These are phyloP conservation scores for Fusarium abutilonis DNA, from an alignment of 2,329 filamentous ascomycete genomes.

Conservation along the genomic window DNA sequence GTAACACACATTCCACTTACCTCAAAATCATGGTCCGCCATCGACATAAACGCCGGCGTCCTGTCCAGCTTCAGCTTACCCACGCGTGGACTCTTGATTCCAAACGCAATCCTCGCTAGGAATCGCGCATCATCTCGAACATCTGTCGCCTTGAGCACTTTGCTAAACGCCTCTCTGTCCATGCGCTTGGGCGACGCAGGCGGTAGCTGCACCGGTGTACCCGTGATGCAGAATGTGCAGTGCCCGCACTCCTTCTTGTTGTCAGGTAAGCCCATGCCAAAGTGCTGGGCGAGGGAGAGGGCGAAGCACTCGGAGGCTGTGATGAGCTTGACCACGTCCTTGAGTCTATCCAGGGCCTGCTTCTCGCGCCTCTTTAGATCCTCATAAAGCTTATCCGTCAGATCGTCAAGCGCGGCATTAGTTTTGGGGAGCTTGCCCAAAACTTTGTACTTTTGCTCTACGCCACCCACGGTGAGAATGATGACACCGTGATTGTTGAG, in stretches of 20 bases:
- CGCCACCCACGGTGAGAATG: slow-evolving; percentile 61
- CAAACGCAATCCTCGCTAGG: slow-evolving; percentile 68
- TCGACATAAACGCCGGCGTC: slow-evolving; percentile 59
- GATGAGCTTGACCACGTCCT: slow-evolving; percentile 63
- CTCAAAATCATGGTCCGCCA: slow-evolving; percentile 64
- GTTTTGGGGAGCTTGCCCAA: slow-evolving; percentile 57
- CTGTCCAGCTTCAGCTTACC: slow-evolving; percentile 59
- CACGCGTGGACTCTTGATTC: slow-evolving; percentile 67
- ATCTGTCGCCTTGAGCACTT: slow-evolving; percentile 55
- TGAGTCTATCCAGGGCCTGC: slow-evolving; percentile 60
- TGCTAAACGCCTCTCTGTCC: slow-evolving; percentile 53
- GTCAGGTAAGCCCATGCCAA: slow-evolving; percentile 62
- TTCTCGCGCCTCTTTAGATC: slow-evolving; percentile 63
- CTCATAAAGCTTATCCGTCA: slow-evolving; percentile 59
- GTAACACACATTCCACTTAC: slow-evolving; percentile 42
- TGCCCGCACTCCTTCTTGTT: slow-evolving; percentile 61
- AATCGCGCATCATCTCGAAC: slow-evolving; percentile 67
- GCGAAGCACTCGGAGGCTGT: slow-evolving; percentile 64
- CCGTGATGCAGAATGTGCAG: slow-evolving; percentile 57
- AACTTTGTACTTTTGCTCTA: slow-evolving; percentile 65
- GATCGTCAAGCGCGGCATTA: slow-evolving; percentile 52
- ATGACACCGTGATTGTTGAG: slow-evolving; percentile 62
- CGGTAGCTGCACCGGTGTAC: slow-evolving; percentile 52
- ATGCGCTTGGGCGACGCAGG: slow-evolving; percentile 52
- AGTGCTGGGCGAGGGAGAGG: slow-evolving; percentile 62